A percentile compares a stretch with the other conserved stretches of the same genome.
These are phyloP conservation scores for Talaromyces sp. DNA, from an alignment of 2,329 filamentous ascomycete species.

Conservation along the genomic window DNA sequence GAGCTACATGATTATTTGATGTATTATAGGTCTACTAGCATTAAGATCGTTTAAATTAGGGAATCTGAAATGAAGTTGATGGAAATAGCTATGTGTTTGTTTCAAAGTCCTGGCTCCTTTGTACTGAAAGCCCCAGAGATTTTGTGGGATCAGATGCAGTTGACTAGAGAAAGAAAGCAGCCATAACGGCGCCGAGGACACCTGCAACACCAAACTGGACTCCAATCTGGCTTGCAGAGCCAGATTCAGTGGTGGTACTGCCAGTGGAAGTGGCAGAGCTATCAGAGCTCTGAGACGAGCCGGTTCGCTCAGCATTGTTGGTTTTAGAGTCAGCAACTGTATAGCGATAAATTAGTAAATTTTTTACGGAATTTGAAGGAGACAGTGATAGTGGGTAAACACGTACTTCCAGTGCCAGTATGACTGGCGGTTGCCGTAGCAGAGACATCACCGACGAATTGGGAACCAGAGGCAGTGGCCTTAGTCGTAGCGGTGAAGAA, in stretches of 20 bases:
- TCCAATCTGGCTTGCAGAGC: conserved; percentile 29
- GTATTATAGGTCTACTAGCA: background rate
- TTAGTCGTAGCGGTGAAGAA: conserved; percentile 40
- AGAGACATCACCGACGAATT: conserved; percentile 3
- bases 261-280: conserved; percentile 9
- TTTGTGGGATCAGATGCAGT: background rate
- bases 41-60: background rate
- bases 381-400: background rate
- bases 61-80: background rate
- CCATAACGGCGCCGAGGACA: conserved; percentile 34
- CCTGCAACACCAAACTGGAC: conserved; percentile 33
- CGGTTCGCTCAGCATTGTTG: conserved; percentile 17
- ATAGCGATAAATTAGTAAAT: background rate
- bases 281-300: conserved; percentile 6
- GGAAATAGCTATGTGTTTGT: background rate
- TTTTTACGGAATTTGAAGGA: background rate
- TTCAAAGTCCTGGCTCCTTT: background rate
- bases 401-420: conserved; percentile 11
- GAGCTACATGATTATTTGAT: background rate
- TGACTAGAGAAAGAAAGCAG: conserved; percentile 37
- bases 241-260: conserved; percentile 24
- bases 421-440: conserved; percentile 4
- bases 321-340: conserved; percentile 19
- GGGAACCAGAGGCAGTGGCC: conserved; percentile 20
- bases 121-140: background rate